Conservation (phyloP, 306 rosid genomes). For the Dryas drummondii region DNA sequence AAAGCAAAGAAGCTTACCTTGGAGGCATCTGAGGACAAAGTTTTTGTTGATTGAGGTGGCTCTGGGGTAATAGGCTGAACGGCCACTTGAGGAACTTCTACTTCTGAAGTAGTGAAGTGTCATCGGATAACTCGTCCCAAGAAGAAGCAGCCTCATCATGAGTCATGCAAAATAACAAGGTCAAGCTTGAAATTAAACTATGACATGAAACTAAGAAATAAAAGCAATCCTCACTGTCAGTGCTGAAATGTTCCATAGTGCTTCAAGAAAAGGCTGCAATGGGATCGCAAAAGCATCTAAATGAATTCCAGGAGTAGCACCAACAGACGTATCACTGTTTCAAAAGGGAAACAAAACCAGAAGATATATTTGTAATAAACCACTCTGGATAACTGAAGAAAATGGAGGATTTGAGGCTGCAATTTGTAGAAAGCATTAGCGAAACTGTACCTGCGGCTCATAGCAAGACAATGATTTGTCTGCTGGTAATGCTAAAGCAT, state of each 20-base stretch:
- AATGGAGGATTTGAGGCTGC: neutral
- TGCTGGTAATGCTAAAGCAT: conserved; percentile 63
- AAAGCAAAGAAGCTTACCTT: too few species aligned
- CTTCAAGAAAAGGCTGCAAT: conserved; percentile 55
- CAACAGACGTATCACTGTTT: conserved; percentile 78
- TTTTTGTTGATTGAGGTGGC: too few species aligned
- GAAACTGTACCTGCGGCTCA: conserved; percentile 62
- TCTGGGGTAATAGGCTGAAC: too few species aligned
- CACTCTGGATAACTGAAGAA: neutral
- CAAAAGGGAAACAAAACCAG: conserved; percentile 1
- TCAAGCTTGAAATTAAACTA: too few species aligned
- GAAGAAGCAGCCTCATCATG: too few species aligned
- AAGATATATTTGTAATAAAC: neutral
- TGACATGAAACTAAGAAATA: too few species aligned
- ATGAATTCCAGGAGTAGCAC: conserved; percentile 90
- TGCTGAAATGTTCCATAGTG: neutral
- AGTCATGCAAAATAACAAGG: too few species aligned
- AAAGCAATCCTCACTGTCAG: too few species aligned
- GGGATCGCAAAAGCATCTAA: conserved; percentile 64
- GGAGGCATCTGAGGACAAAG: too few species aligned
- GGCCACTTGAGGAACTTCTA: too few species aligned
- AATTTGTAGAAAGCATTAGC: neutral
- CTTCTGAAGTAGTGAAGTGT: too few species aligned
- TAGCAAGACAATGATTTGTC: conserved; percentile 55
- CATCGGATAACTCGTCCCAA: too few species aligned